Base-by-base conservation (phyloP, 495 filamentous ascomycete genomes). In the Hyaloscypha hepaticicola region DNA sequence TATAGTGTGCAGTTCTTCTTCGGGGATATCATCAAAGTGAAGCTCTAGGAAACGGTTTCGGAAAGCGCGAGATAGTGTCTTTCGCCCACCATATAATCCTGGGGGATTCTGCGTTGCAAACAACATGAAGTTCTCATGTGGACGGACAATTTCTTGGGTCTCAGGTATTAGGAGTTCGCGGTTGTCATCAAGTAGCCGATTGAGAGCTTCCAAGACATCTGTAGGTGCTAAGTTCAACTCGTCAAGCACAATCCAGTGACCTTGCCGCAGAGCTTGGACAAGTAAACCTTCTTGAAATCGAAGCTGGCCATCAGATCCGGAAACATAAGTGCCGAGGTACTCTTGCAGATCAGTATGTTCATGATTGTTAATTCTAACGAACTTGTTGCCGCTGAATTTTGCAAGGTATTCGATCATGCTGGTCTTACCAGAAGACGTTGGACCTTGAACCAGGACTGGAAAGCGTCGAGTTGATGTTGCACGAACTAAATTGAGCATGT, bases 21-120 rank as follows among this genome's bases (percentile, higher is more conserved):
- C 90, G 0, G 96, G 96, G 31, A 99, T 99, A 69, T 99, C 96
- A 67, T 97, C 95, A 65, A 97, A 98, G 73, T 99, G 96, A 5
- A 99, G 80, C 72, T 99, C 96, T 19, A 99, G 84, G 74, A 99
- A 99, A 69, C 96, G 85, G 74, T 98, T 99, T 61, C 95, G 85
- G 75, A 99, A 98, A 2, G 96, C 96, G 8, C 96, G 86, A 14
- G 94, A 97, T 3, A 99, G 79, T 5, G 90, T 85, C 71, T 99
- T 99, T 65, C 96, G 82, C 24, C 96, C 96, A 64, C 96, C 96
- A 72, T 99, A 99, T 5, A 98, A 77, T 25, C 96, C 96, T 21
- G 96, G 89, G 2, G 96, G 96, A 68, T 99, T 99, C 70, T 99
- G 96, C 0, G 96, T 99, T n/a, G 96, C 96, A 69, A 98, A 99